Conservation (phyloP, 1,139 yeast species). For the Arxiozyma telluris region DNA sequence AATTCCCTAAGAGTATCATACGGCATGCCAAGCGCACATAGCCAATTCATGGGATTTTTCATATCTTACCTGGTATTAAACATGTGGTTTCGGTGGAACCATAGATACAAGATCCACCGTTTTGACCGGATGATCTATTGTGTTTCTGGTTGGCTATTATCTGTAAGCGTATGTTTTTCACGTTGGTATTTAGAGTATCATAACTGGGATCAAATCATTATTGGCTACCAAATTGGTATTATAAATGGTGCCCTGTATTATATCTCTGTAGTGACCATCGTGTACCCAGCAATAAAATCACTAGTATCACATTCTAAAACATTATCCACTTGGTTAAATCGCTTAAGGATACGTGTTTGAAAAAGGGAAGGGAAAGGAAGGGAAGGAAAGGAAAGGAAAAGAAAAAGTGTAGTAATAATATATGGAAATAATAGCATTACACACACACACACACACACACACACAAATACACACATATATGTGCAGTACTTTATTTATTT, state of each 20-base stretch:
- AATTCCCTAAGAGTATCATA: conserved; percentile 11
- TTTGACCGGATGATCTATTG: not conserved
- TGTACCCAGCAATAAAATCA: not conserved
- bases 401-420: not conserved
- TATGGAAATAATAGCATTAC: not conserved
- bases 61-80: conserved; percentile 54
- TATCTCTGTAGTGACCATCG: conserved; percentile 17
- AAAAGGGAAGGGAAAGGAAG: no score
- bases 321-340: not conserved
- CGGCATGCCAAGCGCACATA: conserved; percentile 97
- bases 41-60: conserved; percentile 89
- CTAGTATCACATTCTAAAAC: not conserved
- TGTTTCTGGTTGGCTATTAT: conserved; percentile 8
- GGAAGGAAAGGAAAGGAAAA: no score
- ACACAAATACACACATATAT: not conserved
- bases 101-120: conserved; percentile 6
- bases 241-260: conserved; percentile 46
- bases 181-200: conserved; percentile 78
- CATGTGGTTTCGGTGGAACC: conserved; percentile 37
- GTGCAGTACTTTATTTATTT: no score
- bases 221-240: conserved; percentile 61
- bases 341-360: not conserved
- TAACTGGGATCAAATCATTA: conserved; percentile 58
- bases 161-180: conserved; percentile 53
- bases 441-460: no score